Evolutionary conservation across 1,139 yeast genomes (phyloP).

Genomic region (Chernovozyma aurita): DNA sequence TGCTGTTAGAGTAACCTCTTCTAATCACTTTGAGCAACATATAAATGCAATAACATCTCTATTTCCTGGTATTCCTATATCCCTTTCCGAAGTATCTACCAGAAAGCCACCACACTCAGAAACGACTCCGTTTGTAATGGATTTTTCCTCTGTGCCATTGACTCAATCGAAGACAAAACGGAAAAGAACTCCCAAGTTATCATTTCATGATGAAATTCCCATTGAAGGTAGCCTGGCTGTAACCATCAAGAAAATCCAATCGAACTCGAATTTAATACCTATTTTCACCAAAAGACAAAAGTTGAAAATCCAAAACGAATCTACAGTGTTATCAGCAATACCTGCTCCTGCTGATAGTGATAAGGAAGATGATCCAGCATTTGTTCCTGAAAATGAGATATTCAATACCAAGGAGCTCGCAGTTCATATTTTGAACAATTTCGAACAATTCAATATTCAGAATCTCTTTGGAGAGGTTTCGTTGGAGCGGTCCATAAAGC

Average conservation of each 20-base stretch:
- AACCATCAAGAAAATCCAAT: no score
- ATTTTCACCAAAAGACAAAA: background rate
- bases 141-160: no score
- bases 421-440: background rate
- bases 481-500: background rate
- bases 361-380: background rate
- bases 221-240: background rate
- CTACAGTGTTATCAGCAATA: background rate
- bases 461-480: background rate
- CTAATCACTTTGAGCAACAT: no score
- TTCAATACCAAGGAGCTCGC: background rate
- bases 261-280: background rate
- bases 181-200: conserved; percentile 1
- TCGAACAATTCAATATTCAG: conserved; percentile 1
- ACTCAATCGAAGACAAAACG: no score
- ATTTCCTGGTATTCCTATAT: no score
- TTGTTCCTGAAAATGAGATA: background rate
- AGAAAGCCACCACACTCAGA: no score
- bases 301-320: no score
- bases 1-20: no score
- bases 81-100: no score
- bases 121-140: no score
- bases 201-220: conserved; percentile 2
- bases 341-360: background rate
- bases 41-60: no score